Conservation (phyloP, 352 stramenopile genomes). For the Achlya hypogyna region DNA sequence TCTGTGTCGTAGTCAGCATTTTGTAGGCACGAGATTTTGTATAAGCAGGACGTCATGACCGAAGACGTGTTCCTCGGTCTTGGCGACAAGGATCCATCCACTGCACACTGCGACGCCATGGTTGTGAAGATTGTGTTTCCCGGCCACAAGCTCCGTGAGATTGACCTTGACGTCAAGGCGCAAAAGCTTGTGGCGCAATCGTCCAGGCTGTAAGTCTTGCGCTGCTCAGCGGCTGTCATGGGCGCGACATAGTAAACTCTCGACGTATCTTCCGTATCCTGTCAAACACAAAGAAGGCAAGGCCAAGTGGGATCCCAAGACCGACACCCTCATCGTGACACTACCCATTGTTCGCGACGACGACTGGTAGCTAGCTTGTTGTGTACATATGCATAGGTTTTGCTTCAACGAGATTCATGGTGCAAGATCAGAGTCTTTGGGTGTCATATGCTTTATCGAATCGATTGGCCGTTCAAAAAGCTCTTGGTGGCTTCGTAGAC, state of each 20-base stretch:
- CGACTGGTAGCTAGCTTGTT: no score
- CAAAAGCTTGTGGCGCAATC: conserved; percentile 69
- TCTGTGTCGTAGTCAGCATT: background rate
- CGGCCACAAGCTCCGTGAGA: conserved; percentile 47
- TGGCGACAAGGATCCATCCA: conserved; percentile 77
- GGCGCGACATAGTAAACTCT: conserved; percentile 39
- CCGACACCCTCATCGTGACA: conserved; percentile 42
- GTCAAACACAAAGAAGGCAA: conserved; percentile 59
- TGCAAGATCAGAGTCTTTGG: background rate
- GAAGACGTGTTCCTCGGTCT: conserved; percentile 79
- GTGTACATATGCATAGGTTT: no score
- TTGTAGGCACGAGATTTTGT: conserved; percentile 48
- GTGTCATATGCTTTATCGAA: background rate
- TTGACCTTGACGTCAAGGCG: conserved; percentile 72
- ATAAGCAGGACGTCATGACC: conserved; percentile 81
- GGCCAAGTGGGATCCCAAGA: conserved; percentile 57
- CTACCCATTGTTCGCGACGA: conserved; percentile 70
- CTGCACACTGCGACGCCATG: conserved; percentile 67
- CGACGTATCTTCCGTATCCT: conserved; percentile 58
- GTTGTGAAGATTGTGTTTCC: conserved; percentile 67
- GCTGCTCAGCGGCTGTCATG: background rate
- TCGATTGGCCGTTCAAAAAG: conserved; percentile 43
- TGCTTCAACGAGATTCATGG: no score
- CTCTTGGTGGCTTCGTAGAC: conserved; percentile 80
- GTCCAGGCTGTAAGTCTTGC: conserved; percentile 34